Percentiles rank a stretch among this genome's conserved stretches.
These are phyloP conservation scores for Trametopsis cervina DNA, from an alignment of 768 basidiomycete species.

Conservation along the genomic window DNA sequence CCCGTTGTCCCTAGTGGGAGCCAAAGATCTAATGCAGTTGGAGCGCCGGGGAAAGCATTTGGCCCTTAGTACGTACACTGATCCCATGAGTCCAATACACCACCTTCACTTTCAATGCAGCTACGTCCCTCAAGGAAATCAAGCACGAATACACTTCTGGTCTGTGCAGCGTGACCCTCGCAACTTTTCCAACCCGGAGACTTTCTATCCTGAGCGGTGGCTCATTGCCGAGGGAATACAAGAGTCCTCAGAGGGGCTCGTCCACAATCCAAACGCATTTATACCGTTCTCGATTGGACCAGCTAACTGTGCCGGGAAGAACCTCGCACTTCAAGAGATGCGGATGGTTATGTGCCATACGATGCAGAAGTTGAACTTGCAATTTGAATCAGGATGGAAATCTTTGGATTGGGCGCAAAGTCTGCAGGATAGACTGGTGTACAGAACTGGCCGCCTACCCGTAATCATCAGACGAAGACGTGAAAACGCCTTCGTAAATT, in stretches of 20 bases:
- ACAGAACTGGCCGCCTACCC: constrained; percentile 22
- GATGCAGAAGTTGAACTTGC: constrained; percentile 29
- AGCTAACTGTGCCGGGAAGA: constrained; percentile 42
- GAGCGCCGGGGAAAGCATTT: constrained; percentile 21
- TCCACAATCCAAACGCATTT: constrained; percentile 28
- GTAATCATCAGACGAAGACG: constrained; percentile 5
- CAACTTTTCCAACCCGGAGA: constrained; percentile 36
- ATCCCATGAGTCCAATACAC: neutral
- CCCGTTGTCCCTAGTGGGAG: constrained; percentile 36
- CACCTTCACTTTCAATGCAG: constrained; percentile 18
- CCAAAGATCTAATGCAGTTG: constrained; percentile 26
- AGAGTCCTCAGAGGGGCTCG: constrained; percentile 3
- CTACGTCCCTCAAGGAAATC: constrained; percentile 36
- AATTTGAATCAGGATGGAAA: constrained; percentile 26
- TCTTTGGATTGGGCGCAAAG: constrained; percentile 21
- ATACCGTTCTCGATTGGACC: constrained; percentile 42
- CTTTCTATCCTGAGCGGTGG: constrained; percentile 39
- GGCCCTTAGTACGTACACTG: constrained; percentile 11
- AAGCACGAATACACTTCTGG: constrained; percentile 30
- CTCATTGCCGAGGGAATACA: constrained; percentile 9
- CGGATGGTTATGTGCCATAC: constrained; percentile 25
- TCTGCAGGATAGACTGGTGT: constrained; percentile 24
- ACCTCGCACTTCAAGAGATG: constrained; percentile 34
- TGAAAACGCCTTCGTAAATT: no score
- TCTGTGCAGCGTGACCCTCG: constrained; percentile 36